Evolutionary conservation across 2,329 filamentous ascomycete genomes (phyloP).

Genomic region (Fusarium abutilonis): DNA sequence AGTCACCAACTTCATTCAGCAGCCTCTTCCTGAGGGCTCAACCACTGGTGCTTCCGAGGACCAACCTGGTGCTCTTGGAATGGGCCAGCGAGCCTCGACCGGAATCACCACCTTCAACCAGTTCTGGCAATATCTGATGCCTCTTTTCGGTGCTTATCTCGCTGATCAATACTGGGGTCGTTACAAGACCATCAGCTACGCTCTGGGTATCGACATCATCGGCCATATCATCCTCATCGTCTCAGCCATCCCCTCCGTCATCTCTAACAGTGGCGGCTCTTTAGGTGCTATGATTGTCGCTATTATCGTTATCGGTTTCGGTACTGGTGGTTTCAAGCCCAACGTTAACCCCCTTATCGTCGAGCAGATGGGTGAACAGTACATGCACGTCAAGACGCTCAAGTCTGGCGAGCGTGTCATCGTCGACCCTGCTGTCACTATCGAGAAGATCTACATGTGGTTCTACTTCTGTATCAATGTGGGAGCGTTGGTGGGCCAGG

Average conservation of each 20-base stretch:
- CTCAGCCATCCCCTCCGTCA: slow-evolving; percentile 71
- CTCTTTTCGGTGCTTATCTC: slow-evolving; percentile 62
- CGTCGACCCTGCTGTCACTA: slow-evolving; percentile 70
- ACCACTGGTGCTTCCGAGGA: slow-evolving; percentile 60
- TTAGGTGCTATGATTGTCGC: slow-evolving; percentile 73
- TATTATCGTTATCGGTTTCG: slow-evolving; percentile 61
- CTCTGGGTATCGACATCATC: slow-evolving; percentile 69
- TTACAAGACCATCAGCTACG: slow-evolving; percentile 73
- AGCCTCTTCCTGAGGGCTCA: slow-evolving; percentile 64
- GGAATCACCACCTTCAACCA: slow-evolving; percentile 60
- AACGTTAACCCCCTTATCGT: slow-evolving; percentile 76
- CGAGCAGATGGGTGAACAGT: slow-evolving; percentile 70
- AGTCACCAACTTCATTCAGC: slow-evolving; percentile 71
- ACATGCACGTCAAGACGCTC: slow-evolving; percentile 62
- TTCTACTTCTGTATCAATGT: slow-evolving; percentile 80
- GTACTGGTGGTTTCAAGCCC: slow-evolving; percentile 79
- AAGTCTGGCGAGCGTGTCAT: slow-evolving; percentile 69
- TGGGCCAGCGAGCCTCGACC: slow-evolving; percentile 64
- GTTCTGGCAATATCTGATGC: slow-evolving; percentile 70
- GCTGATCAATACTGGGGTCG: slow-evolving; percentile 71
- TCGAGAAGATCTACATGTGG: slow-evolving; percentile 71
- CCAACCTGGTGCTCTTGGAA: slow-evolving; percentile 64
- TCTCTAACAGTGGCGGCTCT: slow-evolving; percentile 64
- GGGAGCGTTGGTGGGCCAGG: slow-evolving; percentile 70
- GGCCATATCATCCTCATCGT: slow-evolving; percentile 74